Base-by-base conservation (phyloP, 2,329 filamentous ascomycete genomes). In the Dothidotthia symphoricarpi region DNA sequence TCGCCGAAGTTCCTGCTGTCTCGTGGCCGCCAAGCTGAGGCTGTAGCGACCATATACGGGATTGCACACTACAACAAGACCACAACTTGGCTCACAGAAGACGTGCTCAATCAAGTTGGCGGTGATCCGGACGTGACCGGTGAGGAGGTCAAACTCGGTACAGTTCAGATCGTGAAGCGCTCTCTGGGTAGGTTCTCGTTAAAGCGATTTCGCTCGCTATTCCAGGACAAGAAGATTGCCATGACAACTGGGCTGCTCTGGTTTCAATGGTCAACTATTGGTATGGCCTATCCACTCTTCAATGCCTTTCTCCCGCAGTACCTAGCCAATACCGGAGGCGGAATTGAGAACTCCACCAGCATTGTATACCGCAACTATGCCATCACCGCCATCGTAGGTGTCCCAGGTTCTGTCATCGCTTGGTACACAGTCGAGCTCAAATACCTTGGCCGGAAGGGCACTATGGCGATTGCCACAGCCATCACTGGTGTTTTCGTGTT, bases 281-380 rank as follows among this genome's bases (percentile, higher is more conserved):
- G 88, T 43, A 85, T 94, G 80, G 87, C 83, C 3, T 94, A 91
- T 58, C 88, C 87, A 1, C 77, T 95, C 2, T 95, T 91, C 76
- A 93, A 93, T 65, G 85, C 86, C 35, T 94, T 94, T 68, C 75
- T 95, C n/a, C 88, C 88, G 0, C 86, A 93, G 52, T 93, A 93
- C 59, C 79, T 94, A 42, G 78, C 82, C 16, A 77, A 81, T 39
- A 76, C 79, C 16, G 71, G 70, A 9, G 50, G 52, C 12, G 53
- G 34, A 1, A 46, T 56, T 1, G 36, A 43, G 2, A 59, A 56
- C n/a, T 47, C 58, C 12, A 54, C 49, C 3, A 46, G 46, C 31
- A 64, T 68, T 24, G 71, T 80, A 0, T 94, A 93, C 70, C 82
- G 85, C 44, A 88, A 88, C 73, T 91, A 89, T 63, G 83, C 83